Evolutionary conservation across 2,329 filamentous ascomycete genomes (phyloP).

Genomic region (Rutstroemia sydowiana): DNA sequence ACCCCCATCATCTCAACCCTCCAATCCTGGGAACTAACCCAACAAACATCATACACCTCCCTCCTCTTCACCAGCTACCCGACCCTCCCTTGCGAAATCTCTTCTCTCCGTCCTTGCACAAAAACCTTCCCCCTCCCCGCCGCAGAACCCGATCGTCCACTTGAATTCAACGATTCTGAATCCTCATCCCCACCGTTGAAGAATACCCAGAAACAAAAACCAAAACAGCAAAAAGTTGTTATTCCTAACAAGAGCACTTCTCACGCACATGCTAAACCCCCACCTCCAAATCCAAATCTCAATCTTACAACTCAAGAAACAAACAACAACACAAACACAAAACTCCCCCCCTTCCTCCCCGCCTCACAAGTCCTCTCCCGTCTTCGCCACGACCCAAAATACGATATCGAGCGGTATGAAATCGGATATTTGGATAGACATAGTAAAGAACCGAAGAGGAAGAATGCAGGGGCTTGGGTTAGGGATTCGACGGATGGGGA

Average conservation of each 20-base stretch:
- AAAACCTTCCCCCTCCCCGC: not conserved
- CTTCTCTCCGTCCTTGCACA: not conserved
- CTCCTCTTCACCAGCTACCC: not conserved
- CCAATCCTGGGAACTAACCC: not conserved
- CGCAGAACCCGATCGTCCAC: too few species aligned
- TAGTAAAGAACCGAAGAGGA: slow-evolving; percentile 11
- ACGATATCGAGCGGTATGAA: slow-evolving; percentile 20
- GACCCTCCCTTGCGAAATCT: not conserved
- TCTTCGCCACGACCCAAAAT: slow-evolving; percentile 15
- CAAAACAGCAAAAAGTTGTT: too few species aligned
- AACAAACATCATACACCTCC: not conserved
- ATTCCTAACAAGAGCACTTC: too few species aligned
- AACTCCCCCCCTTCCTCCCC: slow-evolving; percentile 12
- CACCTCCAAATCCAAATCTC: too few species aligned
- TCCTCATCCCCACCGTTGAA: too few species aligned
- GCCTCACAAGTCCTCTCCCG: slow-evolving; percentile 20
- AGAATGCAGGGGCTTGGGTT: slow-evolving; percentile 13
- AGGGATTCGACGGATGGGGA: slow-evolving; percentile 45
- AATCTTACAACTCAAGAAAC: too few species aligned
- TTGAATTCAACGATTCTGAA: too few species aligned
- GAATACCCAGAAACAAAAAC: too few species aligned
- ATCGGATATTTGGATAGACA: slow-evolving; percentile 22
- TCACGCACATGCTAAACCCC: too few species aligned
- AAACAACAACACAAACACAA: too few species aligned
- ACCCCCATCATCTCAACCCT: not conserved